Percentiles rank a stretch among this genome's conserved stretches.
phyloP scores from a whole-genome alignment of 257 asterid species.

The Scutellaria minor region DNA sequence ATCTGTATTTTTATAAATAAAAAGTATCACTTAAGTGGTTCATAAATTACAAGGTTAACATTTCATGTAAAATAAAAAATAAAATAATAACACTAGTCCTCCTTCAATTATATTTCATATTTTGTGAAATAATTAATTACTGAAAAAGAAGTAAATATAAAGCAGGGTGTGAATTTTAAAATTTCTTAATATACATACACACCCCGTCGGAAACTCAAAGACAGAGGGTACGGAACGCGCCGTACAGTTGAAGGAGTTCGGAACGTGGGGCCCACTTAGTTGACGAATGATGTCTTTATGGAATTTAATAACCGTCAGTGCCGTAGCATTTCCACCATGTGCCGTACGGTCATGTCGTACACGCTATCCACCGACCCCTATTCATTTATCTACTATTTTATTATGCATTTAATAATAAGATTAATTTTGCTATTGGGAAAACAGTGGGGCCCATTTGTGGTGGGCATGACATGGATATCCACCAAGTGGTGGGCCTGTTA shows the following conservation, averaged over 20 bases:
- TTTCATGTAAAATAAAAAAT: too few relatives aligned
- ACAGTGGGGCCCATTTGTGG: slow-evolving; percentile 15
- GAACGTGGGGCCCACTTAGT: slow-evolving; percentile 26
- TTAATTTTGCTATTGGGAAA: not conserved
- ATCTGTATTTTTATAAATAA: too few relatives aligned
- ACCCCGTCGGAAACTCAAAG: too few relatives aligned
- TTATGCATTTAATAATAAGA: not conserved
- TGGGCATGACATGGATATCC: slow-evolving; percentile 44
- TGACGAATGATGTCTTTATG: slow-evolving; percentile 34
- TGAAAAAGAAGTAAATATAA: too few relatives aligned
- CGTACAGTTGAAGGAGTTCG: slow-evolving; percentile 15
- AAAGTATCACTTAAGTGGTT: too few relatives aligned
- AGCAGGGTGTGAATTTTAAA: too few relatives aligned
- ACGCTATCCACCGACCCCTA: slow-evolving; percentile 35
- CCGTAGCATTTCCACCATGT: slow-evolving; percentile 30
- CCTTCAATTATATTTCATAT: too few relatives aligned
- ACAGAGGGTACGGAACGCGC: too few relatives aligned
- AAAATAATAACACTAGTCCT: too few relatives aligned
- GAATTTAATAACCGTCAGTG: slow-evolving; percentile 33
- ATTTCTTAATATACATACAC: too few relatives aligned
- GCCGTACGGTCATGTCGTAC: slow-evolving; percentile 47
- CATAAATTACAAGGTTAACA: too few relatives aligned
- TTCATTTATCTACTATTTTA: not conserved
- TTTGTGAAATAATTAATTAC: too few relatives aligned
- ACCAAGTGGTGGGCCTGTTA: slow-evolving; percentile 24